Conservation (phyloP, 2,329 filamentous ascomycete species). For the Aspergillus sp. region DNA sequence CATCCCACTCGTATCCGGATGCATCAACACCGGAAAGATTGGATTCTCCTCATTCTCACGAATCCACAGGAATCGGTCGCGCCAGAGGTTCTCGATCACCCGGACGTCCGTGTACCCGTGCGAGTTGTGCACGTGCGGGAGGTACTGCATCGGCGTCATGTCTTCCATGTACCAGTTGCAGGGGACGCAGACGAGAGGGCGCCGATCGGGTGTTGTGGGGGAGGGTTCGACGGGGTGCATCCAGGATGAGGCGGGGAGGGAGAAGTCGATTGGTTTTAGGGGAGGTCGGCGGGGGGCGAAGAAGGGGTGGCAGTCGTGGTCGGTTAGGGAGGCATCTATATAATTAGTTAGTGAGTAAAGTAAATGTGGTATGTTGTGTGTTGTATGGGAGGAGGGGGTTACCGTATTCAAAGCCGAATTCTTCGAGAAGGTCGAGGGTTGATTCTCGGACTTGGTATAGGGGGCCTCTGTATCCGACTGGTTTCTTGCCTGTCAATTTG, state of each 20-base stretch:
- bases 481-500: slow-evolving; percentile 67
- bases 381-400: neutral
- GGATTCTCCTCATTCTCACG: slow-evolving; percentile 37
- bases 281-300: slow-evolving; percentile 33
- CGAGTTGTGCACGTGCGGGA: slow-evolving; percentile 44
- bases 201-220: slow-evolving; percentile 12
- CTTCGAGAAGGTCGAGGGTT: slow-evolving; percentile 36
- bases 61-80: slow-evolving; percentile 56
- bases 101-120: slow-evolving; percentile 56
- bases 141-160: slow-evolving; percentile 43
- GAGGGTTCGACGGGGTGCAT: slow-evolving; percentile 37
- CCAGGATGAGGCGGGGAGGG: slow-evolving; percentile 38
- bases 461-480: slow-evolving; percentile 38
- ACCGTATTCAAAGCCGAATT: slow-evolving; percentile 40
- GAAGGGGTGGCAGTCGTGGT: slow-evolving; percentile 39
- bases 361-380: neutral
- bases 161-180: slow-evolving; percentile 45
- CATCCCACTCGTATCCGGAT: slow-evolving; percentile 58
- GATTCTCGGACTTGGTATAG: slow-evolving; percentile 36
- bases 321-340: slow-evolving; percentile 37
- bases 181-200: slow-evolving; percentile 38
- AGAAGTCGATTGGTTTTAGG: slow-evolving; percentile 39
- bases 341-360: neutral
- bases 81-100: slow-evolving; percentile 58
- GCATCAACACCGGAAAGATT: slow-evolving; percentile 51